Conservation (phyloP, 2,329 filamentous ascomycete species). For the Phialocephala subalpina region DNA sequence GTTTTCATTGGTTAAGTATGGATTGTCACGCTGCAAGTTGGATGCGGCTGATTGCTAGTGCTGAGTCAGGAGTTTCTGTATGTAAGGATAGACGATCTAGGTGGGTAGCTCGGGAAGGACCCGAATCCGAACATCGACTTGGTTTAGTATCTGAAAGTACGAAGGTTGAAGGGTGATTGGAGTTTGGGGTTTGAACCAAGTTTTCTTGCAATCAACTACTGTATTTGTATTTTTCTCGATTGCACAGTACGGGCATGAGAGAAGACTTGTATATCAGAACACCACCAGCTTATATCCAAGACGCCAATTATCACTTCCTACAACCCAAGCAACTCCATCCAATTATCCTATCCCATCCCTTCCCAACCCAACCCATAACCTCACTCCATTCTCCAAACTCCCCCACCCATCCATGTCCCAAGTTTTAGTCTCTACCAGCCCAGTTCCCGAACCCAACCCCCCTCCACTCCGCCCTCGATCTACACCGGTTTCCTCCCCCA, state of each 20-base stretch:
- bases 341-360: not conserved
- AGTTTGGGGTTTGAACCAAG: not conserved
- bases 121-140: not conserved
- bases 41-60: not conserved
- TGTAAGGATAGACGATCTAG: not conserved
- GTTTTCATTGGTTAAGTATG: not conserved
- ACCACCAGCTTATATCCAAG: constrained; percentile 9
- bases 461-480: too few species aligned
- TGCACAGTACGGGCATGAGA: not conserved
- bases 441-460: not conserved
- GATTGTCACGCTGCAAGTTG: not conserved
- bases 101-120: not conserved
- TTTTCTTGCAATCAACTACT: not conserved
- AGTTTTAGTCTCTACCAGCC: not conserved
- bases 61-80: not conserved
- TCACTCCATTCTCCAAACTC: not conserved
- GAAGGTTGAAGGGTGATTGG: too few species aligned
- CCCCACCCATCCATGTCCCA: not conserved
- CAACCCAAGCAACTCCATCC: not conserved
- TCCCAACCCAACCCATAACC: too few species aligned
- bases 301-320: constrained; percentile 3
- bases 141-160: not conserved
- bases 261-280: constrained; percentile 6
- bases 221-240: not conserved
- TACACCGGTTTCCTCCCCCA: constrained; percentile 67